Base-by-base conservation (phyloP, 2,329 filamentous ascomycete genomes). In the Sarocladium kiliense region DNA sequence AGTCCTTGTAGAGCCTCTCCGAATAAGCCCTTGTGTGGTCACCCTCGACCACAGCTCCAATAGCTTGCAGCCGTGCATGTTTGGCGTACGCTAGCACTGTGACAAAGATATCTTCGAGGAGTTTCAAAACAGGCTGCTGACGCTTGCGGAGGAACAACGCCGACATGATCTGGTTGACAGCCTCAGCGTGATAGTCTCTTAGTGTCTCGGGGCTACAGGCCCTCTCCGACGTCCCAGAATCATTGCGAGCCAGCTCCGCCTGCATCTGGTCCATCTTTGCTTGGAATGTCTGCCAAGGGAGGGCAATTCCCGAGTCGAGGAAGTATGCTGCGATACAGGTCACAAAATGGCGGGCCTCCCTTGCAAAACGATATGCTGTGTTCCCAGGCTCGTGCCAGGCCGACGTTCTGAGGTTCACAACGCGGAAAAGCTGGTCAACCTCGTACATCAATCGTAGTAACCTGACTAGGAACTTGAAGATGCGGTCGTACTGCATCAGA, bases 311-410 rank as follows among this genome's bases (percentile, higher is more conserved):
- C 0, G 84, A 81, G 56, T 93, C 89, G 59, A 95, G 87, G 62
- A 92, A 88, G 65, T 97, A 94, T 1, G 85, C 81, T 37, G 85
- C 81, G 0, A 97, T 70, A 10, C 82, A 82, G 1, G 82, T 79
- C 23, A 96, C 78, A 60, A 97, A 92, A 66, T 94, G 87, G 54
- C 89, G 85, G 0, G 90, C 86, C 65, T 96, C 89, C 36, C 87
- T 78, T 5, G 86, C 79, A 60, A 97, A 91, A 50, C 80, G 80
- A 57, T 80, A 74, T 0, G 71, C 66, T 14, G 62, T 61, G 16
- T 66, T 77, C 65, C 68, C 73, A 45, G 65, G 66, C 57, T 69
- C 60, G 25, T 64, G 57, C 66, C 70, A 74, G 14, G 61, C 62
- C 3, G 64, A 69, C 4, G 63, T 66, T 56, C 67, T 67, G 3